Evolutionary conservation across 2,329 filamentous ascomycete genomes (phyloP).

Genomic region (Pseudocercospora fijiensis): DNA sequence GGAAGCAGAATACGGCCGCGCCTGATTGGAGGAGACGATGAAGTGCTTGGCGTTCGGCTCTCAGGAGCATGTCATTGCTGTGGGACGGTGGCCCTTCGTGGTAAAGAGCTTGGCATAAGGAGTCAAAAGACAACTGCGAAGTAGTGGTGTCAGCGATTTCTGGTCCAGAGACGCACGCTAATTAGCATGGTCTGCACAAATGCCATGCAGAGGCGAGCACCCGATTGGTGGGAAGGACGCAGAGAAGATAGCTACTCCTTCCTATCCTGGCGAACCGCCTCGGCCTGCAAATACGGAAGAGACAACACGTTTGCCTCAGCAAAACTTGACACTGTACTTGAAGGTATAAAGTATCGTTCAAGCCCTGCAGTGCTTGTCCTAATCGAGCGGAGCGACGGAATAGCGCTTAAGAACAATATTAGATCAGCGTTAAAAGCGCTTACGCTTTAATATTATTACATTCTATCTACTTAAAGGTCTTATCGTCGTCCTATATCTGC

Average conservation of each 20-base stretch:
- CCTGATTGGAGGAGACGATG: background rate
- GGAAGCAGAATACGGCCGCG: background rate
- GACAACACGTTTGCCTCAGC: background rate
- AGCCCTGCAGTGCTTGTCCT: too few species aligned
- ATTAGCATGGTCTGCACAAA: background rate
- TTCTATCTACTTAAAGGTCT: too few species aligned
- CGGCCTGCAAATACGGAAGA: background rate
- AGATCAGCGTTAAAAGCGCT: too few species aligned
- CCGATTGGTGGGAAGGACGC: too few species aligned
- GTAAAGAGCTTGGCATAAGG: background rate
- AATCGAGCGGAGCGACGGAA: too few species aligned
- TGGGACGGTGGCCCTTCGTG: background rate
- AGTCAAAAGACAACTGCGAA: constrained; percentile 2
- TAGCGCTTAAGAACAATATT: too few species aligned
- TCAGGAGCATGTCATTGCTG: background rate
- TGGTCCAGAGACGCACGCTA: too few species aligned
- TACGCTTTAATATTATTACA: too few species aligned
- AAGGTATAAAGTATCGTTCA: too few species aligned
- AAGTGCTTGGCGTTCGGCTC: background rate
- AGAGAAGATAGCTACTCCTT: background rate
- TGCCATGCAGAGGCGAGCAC: background rate
- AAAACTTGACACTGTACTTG: background rate
- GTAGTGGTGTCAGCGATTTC: background rate
- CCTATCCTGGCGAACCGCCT: background rate
- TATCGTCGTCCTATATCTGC: too few species aligned